A percentile compares a stretch with the other conserved stretches of the same genome.
These are phyloP conservation scores for Buddleja alternifolia DNA, from an alignment of 257 asterid genomes.

Conservation along the genomic window DNA sequence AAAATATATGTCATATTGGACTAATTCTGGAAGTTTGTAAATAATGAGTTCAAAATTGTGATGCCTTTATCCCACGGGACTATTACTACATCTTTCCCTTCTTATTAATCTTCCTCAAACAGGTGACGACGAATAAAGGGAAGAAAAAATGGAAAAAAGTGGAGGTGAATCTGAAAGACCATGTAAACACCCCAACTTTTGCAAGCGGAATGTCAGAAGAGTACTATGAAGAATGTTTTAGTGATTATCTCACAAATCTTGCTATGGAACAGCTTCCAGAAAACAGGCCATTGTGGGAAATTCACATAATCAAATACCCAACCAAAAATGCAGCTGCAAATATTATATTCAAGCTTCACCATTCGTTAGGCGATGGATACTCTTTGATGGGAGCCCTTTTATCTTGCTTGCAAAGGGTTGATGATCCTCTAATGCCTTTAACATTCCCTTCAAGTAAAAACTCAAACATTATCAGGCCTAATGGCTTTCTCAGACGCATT, in stretches of 20 bases:
- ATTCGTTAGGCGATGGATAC: slow-evolving; percentile 58
- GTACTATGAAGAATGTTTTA: slow-evolving; percentile 47
- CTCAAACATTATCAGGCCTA: not conserved
- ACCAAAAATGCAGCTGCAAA: slow-evolving; percentile 40
- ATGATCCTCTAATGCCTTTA: slow-evolving; percentile 46
- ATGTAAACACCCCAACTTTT: slow-evolving; percentile 36
- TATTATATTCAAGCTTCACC: slow-evolving; percentile 51
- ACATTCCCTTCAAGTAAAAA: slow-evolving; percentile 39
- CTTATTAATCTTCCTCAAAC: not conserved
- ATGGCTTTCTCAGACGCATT: not conserved
- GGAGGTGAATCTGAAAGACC: slow-evolving; percentile 44
- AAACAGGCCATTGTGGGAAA: slow-evolving; percentile 50
- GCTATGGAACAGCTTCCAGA: slow-evolving; percentile 37
- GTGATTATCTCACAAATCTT: slow-evolving; percentile 41
- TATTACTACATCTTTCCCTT: too few species aligned
- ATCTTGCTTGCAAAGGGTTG: slow-evolving; percentile 49
- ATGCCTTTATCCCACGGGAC: too few species aligned
- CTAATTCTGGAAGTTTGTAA: too few species aligned
- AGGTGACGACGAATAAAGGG: slow-evolving; percentile 43
- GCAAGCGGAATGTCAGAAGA: slow-evolving; percentile 35
- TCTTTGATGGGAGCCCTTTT: slow-evolving; percentile 65
- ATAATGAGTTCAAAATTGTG: too few species aligned
- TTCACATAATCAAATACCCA: slow-evolving; percentile 54
- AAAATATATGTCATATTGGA: too few species aligned
- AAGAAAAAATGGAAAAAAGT: slow-evolving; percentile 53